Base-by-base conservation (phyloP, 345 rosid genomes). In the Hevea brasiliensis region DNA sequence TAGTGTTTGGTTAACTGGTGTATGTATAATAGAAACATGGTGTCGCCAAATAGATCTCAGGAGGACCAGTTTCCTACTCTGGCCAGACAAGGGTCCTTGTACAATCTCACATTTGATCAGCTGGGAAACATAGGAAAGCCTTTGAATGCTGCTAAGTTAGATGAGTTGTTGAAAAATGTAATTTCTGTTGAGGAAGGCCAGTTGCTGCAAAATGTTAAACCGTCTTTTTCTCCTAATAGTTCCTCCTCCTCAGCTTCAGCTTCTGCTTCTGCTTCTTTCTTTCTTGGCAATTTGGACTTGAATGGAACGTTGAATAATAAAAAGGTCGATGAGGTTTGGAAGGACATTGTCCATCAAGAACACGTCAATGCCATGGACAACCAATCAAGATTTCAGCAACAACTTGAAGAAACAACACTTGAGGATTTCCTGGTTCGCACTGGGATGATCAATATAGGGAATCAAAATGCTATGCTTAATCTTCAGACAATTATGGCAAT, bases 361-460 rank as follows among this genome's bases (percentile, higher is more conserved):
- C 55, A 66, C 50, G 71, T 41, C 14, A 68, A 73, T 32, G 54
- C 74, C 50, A 50, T 45, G 21, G 83, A 62, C 9, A 72, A 64
- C 58, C 81, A 72, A 32, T 61, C 74, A 8, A 50, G 55, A 50
- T 55, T 65, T 18, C 72, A 68, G 20, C 76, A 72, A 37, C 78
- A 67, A 14, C 72, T 79, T 1, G 83, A 77, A 29, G 85, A 85
- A 62, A 71, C 83, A 24, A 79, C 82, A 2, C 86, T 85, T 0
- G 84, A 83, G 61, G 84, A 85, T 62, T 83, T 85, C 15, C 73
- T 85, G 13, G 66, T 67, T 60, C 78, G 78, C 0, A 82, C 87
- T 0, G 84, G 82, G 1, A 77, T 79, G 11, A 75, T 79, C 63
- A 75, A 72, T 40, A 0, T 18, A 4, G 81, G 67, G 29, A 29